These are phyloP conservation scores for Cyclotella kingstonii DNA, from an alignment of 108 stramenopile genomes.

Conservation along the genomic window DNA sequence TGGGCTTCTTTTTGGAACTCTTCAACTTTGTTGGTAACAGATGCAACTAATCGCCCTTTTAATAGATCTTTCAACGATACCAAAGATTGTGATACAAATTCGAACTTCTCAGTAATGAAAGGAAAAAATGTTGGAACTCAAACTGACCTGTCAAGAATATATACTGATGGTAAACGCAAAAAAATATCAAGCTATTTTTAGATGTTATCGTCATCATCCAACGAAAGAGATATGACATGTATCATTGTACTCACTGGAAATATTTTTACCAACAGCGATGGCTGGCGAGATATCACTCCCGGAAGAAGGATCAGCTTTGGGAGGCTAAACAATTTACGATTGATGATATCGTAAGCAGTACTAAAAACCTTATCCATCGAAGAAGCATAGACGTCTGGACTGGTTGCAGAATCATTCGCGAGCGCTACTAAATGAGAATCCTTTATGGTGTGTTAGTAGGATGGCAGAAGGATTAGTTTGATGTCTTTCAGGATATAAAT, in stretches of 20 bases:
- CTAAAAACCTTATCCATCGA: conserved; percentile 73
- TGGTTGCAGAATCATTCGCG: conserved; percentile 67
- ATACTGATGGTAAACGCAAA: no score
- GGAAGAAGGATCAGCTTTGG: conserved; percentile 82
- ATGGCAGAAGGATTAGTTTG: no score
- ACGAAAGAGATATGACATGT: neutral
- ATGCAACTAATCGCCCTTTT: conserved; percentile 66
- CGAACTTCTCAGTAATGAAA: no score
- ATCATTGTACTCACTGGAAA: conserved; percentile 40
- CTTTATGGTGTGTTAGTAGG: neutral
- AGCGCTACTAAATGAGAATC: conserved; percentile 69
- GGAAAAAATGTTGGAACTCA: no score
- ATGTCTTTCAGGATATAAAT: no score
- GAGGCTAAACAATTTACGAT: conserved; percentile 85
- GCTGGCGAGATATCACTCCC: conserved; percentile 70
- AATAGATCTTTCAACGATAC: conserved; percentile 42
- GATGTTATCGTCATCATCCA: no score
- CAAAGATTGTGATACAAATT: no score
- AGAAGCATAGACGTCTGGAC: conserved; percentile 66
- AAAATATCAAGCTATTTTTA: no score
- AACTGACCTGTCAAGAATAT: conserved; percentile 56
- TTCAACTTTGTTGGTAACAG: conserved; percentile 73
- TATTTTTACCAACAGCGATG: conserved; percentile 69
- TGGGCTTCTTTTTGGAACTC: conserved; percentile 65
- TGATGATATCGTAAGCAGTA: conserved; percentile 56